These are phyloP conservation scores for Dothistroma pini DNA, from an alignment of 2,329 filamentous ascomycete species.

Conservation along the genomic window DNA sequence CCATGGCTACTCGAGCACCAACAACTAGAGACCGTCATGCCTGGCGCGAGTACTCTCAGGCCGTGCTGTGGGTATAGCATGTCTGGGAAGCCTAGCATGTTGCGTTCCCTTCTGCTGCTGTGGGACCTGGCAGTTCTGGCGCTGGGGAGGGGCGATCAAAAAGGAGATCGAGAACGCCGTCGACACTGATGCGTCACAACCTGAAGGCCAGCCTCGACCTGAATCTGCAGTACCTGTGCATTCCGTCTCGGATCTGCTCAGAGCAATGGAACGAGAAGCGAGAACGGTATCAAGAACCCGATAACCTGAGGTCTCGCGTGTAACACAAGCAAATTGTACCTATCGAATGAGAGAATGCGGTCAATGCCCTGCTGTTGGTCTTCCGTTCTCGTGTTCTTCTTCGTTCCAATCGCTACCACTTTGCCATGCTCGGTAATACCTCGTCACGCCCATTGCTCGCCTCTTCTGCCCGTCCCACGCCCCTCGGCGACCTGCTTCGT, in stretches of 20 bases:
- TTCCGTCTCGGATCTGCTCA: neutral
- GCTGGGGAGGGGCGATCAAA: no score
- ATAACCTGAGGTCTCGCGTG: neutral
- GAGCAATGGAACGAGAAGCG: neutral
- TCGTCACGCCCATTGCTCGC: no score
- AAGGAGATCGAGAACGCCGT: no score
- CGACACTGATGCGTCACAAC: no score
- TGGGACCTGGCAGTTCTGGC: no score
- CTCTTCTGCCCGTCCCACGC: no score
- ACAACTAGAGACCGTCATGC: neutral
- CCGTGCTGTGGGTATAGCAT: neutral
- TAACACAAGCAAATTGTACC: conserved; percentile 16
- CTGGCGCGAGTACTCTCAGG: neutral
- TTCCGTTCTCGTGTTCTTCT: neutral
- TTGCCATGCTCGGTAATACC: neutral
- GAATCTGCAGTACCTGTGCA: no score
- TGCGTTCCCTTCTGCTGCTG: no score
- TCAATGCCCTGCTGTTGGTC: conserved; percentile 10
- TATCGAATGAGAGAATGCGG: conserved; percentile 26
- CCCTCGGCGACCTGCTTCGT: neutral
- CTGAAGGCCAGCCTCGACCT: no score
- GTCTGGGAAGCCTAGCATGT: no score
- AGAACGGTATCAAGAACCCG: neutral
- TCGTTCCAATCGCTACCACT: neutral
- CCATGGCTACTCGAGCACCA: neutral